These are phyloP conservation scores for Acanthamoeba rhysodes DNA, from an alignment of 208 protist genomes.

Conservation along the genomic window DNA sequence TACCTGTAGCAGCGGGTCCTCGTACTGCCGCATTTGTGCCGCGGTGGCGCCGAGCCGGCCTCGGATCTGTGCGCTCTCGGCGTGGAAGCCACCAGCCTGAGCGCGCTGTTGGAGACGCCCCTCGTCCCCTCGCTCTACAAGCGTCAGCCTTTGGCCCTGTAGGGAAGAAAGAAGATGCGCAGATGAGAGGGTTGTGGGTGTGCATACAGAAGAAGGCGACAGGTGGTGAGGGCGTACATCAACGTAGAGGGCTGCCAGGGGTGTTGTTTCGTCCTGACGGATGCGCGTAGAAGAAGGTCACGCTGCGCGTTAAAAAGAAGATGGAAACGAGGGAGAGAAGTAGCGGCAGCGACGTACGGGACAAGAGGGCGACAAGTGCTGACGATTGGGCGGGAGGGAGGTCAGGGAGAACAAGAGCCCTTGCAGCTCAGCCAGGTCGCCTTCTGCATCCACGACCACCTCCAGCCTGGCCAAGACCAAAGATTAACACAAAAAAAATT, in stretches of 20 bases:
- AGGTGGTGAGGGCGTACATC: background rate
- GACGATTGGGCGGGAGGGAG: background rate
- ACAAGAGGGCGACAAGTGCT: background rate
- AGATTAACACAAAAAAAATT: background rate
- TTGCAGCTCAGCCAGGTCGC: background rate
- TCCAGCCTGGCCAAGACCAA: background rate
- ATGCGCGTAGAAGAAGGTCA: too few species aligned
- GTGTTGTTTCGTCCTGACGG: background rate
- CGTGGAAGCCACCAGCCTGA: background rate
- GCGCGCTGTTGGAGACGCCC: background rate
- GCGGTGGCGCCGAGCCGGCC: background rate
- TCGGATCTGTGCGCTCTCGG: background rate
- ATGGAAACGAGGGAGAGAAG: too few species aligned
- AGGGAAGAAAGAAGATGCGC: background rate
- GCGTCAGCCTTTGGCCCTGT: background rate
- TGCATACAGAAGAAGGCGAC: too few species aligned
- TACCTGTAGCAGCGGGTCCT: constrained; percentile 27
- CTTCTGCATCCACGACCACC: background rate
- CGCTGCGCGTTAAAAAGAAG: background rate
- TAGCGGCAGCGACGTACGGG: background rate
- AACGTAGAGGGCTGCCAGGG: background rate
- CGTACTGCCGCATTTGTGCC: background rate
- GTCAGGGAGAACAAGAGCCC: constrained; percentile 2
- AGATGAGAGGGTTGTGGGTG: background rate
- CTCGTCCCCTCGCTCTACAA: background rate